A percentile compares a stretch with the other conserved stretches of the same genome.
These are phyloP conservation scores for Monosporozyma aerobia DNA, from an alignment of 805 yeast species.

Conservation along the genomic window DNA sequence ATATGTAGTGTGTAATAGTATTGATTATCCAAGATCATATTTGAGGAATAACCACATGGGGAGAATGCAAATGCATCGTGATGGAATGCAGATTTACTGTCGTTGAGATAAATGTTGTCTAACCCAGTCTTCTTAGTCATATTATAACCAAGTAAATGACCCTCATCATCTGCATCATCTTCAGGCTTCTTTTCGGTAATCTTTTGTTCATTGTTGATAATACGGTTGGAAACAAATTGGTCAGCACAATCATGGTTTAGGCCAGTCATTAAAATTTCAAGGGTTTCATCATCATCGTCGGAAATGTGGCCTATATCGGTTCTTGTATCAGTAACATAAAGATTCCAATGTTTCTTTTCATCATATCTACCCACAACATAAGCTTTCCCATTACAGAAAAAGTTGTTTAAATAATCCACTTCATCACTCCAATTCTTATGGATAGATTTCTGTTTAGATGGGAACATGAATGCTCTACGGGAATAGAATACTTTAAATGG, in stretches of 20 bases:
- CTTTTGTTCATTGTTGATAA: conserved; percentile 4
- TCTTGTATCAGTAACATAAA: conserved; percentile 54
- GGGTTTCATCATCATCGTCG: conserved; percentile 49
- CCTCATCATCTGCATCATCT: conserved; percentile 34
- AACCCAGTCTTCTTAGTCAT: conserved; percentile 58
- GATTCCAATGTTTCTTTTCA: conserved; percentile 71
- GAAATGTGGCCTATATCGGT: neutral
- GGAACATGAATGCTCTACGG: conserved; percentile 87
- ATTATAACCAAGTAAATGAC: conserved; percentile 68
- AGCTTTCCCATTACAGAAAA: conserved; percentile 52
- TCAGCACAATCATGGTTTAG: conserved; percentile 48
- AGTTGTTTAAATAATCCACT: conserved; percentile 54
- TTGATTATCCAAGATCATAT: conserved; percentile 55
- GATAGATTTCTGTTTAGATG: conserved; percentile 68
- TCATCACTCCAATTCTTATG: conserved; percentile 84
- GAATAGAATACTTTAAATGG: conserved; percentile 78
- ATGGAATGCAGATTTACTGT: conserved; percentile 26
- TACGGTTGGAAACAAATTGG: conserved; percentile 49
- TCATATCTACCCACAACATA: conserved; percentile 75
- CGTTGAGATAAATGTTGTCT: conserved; percentile 43
- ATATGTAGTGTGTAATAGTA: conserved; percentile 82
- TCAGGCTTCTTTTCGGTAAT: conserved; percentile 3
- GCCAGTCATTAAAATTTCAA: conserved; percentile 88
- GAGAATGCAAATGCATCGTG: conserved; percentile 86
- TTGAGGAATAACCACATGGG: conserved; percentile 94